phyloP scores from a whole-genome alignment of 2,329 filamentous ascomycete genomes.

The Rutstroemia sp. region DNA sequence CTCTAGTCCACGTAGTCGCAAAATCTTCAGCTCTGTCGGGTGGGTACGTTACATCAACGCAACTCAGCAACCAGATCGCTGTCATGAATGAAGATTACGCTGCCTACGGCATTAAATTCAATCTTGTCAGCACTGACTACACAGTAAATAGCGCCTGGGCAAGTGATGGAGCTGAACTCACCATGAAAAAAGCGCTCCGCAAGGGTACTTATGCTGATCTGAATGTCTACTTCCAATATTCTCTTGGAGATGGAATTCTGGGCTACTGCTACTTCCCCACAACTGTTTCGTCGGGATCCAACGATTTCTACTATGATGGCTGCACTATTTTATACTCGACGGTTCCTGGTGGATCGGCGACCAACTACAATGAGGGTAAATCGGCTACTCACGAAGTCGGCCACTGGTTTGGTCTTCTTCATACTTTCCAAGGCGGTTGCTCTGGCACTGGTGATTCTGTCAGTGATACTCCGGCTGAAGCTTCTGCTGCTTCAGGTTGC shows the following conservation, averaged over 20 bases:
- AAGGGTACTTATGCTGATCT: conserved; percentile 31
- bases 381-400: conserved; percentile 39
- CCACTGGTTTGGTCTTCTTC: conserved; percentile 42
- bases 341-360: conserved; percentile 32
- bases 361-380: conserved; percentile 32
- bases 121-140: too few relatives aligned
- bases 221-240: conserved; percentile 29
- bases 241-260: neutral
- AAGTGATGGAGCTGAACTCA: conserved; percentile 30
- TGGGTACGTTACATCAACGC: too few relatives aligned
- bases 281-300: neutral
- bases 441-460: conserved; percentile 33
- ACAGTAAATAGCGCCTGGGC: conserved; percentile 30
- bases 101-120: too few relatives aligned
- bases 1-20: too few relatives aligned
- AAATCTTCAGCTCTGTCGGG: too few relatives aligned
- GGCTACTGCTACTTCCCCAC: neutral
- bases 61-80: too few relatives aligned
- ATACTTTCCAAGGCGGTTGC: conserved; percentile 40
- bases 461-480: conserved; percentile 35
- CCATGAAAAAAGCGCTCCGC: conserved; percentile 39
- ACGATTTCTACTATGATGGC: conserved; percentile 30
- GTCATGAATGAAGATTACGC: too few relatives aligned
- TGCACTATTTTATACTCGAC: conserved; percentile 34
- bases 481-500: conserved; percentile 30